Percentiles rank a stretch among this genome's conserved stretches.
Evolutionary conservation across 257 asterid genomes (phyloP).

Genomic region (Sherardia arvensis): DNA sequence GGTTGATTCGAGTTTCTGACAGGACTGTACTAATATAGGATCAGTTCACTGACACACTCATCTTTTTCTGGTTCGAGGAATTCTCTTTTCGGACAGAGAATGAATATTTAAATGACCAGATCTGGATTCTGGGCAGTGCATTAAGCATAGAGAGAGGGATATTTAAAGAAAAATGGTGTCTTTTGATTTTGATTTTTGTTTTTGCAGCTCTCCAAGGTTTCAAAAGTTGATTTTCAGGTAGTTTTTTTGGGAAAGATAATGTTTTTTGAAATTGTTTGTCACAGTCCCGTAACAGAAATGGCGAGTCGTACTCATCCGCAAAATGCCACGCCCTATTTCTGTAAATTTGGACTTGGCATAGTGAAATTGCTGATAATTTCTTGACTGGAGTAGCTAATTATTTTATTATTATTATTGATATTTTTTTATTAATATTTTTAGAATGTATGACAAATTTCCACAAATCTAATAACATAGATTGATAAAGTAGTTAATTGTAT

Average conservation of each 20-base stretch:
- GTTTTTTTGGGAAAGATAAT: background rate
- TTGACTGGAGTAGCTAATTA: too few relatives aligned
- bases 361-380: background rate
- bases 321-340: background rate
- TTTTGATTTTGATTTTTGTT: background rate
- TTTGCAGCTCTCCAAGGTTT: background rate
- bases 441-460: too few relatives aligned
- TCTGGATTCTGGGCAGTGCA: background rate
- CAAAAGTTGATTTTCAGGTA: background rate
- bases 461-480: too few relatives aligned
- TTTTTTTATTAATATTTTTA: too few relatives aligned
- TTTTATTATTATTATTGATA: too few relatives aligned
- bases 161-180: background rate
- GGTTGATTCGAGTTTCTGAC: conserved; percentile 3
- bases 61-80: background rate
- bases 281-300: background rate
- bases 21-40: conserved; percentile 3
- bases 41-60: conserved; percentile 16
- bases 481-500: too few relatives aligned
- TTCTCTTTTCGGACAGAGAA: background rate
- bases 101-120: background rate
- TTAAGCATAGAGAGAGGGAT: background rate
- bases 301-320: background rate
- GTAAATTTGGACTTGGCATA: background rate
- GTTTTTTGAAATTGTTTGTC: background rate